Conservation (phyloP, 2,329 filamentous ascomycete species). For the Alternaria brassicae region DNA sequence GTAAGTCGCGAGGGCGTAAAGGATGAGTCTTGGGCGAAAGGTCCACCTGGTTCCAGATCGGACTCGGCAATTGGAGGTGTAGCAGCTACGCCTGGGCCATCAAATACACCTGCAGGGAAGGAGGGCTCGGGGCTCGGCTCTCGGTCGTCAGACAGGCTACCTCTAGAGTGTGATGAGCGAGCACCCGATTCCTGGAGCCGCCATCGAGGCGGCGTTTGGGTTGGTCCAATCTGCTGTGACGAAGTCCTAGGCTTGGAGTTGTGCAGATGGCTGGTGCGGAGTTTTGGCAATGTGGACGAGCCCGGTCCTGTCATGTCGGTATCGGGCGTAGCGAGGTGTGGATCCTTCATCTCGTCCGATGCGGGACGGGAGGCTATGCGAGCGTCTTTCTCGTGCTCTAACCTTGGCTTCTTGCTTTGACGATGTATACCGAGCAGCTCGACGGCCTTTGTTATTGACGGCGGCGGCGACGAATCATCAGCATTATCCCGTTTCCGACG, state of each 20-base stretch:
- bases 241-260: conserved; percentile 28
- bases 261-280: conserved; percentile 24
- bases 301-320: conserved; percentile 41
- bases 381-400: conserved; percentile 32
- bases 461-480: conserved; percentile 56
- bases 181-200: conserved; percentile 36
- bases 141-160: conserved; percentile 19
- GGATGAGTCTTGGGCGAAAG: conserved; percentile 47
- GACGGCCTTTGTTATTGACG: conserved; percentile 62
- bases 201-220: conserved; percentile 27
- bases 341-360: conserved; percentile 45
- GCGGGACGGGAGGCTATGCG: conserved; percentile 33
- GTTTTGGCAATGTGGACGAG: conserved; percentile 31
- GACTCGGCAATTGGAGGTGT: conserved; percentile 79
- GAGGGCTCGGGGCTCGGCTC: conserved; percentile 28
- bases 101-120: conserved; percentile 38
- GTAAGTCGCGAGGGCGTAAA: conserved; percentile 49
- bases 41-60: conserved; percentile 67
- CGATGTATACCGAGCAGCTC: conserved; percentile 59
- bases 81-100: conserved; percentile 65
- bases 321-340: conserved; percentile 48
- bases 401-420: conserved; percentile 59
- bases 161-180: conserved; percentile 30
- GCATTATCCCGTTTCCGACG: conserved; percentile 53
- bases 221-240: conserved; percentile 25